Conservation (phyloP, 1,139 yeast genomes). For the Groenewaldozyma auringiensis region DNA sequence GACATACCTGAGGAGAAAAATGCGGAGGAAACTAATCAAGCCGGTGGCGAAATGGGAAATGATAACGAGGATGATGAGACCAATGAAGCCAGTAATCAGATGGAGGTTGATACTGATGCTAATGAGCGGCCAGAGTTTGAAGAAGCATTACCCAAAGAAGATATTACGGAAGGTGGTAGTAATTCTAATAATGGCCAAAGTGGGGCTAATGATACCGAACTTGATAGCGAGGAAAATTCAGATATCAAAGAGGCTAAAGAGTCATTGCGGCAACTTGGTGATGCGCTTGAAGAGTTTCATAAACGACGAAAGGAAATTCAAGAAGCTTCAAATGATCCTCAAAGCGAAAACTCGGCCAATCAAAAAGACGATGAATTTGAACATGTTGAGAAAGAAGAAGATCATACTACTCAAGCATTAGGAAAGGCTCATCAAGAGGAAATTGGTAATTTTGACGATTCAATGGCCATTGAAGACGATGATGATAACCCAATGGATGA, state of each 20-base stretch:
- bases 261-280: slow-evolving; percentile 81
- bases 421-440: slow-evolving; percentile 86
- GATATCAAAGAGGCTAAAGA: slow-evolving; percentile 72
- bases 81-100: slow-evolving; percentile 63
- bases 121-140: slow-evolving; percentile 23
- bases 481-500: slow-evolving; percentile 35
- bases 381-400: slow-evolving; percentile 74
- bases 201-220: slow-evolving; percentile 22
- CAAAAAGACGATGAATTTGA: slow-evolving; percentile 83
- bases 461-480: slow-evolving; percentile 67
- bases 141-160: slow-evolving; percentile 15
- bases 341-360: slow-evolving; percentile 43
- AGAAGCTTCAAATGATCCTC: slow-evolving; percentile 36
- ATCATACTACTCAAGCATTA: slow-evolving; percentile 78
- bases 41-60: slow-evolving; percentile 45
- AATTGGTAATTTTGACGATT: slow-evolving; percentile 68
- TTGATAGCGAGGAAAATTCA: slow-evolving; percentile 39
- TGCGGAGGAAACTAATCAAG: slow-evolving; percentile 32
- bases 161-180: slow-evolving; percentile 5
- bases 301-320: slow-evolving; percentile 81
- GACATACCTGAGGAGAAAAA: slow-evolving; percentile 18
- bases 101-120: slow-evolving; percentile 52
- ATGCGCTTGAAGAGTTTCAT: slow-evolving; percentile 83
- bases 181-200: neutral
- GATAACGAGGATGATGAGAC: slow-evolving; percentile 32